Percentiles rank a stretch among this genome's conserved stretches.
Conservation (phyloP, 768 basidiomycete species). For the Gymnopilus junonius region DNA sequence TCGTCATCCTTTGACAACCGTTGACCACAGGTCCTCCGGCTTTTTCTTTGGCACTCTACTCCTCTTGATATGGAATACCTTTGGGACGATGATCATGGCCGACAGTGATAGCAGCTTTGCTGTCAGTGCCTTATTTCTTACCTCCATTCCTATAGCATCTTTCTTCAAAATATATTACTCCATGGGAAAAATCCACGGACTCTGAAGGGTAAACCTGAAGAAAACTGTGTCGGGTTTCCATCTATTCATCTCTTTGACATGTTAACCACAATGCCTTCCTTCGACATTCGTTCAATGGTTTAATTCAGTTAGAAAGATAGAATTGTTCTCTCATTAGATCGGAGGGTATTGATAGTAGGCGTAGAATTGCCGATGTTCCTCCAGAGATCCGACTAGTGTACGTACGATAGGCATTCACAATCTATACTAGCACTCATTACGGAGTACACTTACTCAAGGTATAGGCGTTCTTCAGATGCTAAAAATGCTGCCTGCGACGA, state of each 20-base stretch:
- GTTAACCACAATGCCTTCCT: too few species aligned
- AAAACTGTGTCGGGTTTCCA: not conserved
- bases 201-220: not conserved
- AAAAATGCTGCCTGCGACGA: too few species aligned
- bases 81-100: not conserved
- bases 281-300: too few species aligned
- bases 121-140: not conserved
- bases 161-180: not conserved
- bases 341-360: too few species aligned
- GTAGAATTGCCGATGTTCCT: too few species aligned
- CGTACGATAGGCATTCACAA: too few species aligned
- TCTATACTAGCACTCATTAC: too few species aligned
- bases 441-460: too few species aligned
- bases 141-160: not conserved
- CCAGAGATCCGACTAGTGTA: too few species aligned
- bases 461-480: too few species aligned
- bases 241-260: not conserved
- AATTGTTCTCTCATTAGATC: too few species aligned
- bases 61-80: constrained; percentile 3
- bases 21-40: not conserved
- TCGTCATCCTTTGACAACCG: not conserved
- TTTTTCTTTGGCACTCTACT: constrained; percentile 2
- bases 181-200: not conserved
- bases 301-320: too few species aligned
- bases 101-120: not conserved